Evolutionary conservation across 805 yeast genomes (phyloP), one percentile per base, ranked within the genome.

Genomic region (Candida montana): DNA sequence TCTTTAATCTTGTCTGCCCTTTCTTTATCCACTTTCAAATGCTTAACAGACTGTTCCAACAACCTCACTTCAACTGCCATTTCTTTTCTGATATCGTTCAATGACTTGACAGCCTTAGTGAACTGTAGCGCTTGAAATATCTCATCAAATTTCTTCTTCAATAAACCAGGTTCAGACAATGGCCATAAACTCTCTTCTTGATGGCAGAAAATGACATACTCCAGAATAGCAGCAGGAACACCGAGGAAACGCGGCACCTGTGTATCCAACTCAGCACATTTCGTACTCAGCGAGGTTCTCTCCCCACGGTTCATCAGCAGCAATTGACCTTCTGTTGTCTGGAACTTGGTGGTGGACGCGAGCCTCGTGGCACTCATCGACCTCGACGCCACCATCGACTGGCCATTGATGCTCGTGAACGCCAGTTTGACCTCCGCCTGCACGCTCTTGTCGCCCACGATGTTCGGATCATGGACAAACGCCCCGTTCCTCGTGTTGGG

Each of bases 171-270:
- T 61, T 93, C 99, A 51, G 90, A 77, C 36, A 93, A 68, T 2
- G 99, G 99, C 99, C 99, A 93, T 23, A 88, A 63, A 52, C 91
- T 81, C 46, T 93, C 99, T 55, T 93, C 99, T 60, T 93, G 99
- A 57, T 93, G 99, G 56, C 99, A 91, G 63, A 93, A 93, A 2
- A 91, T 81, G 32, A 93, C 99, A 58, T 88, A 87, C 50, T 91
- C 96, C 39, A 93, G 64, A 41, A 93, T 78, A 0, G 98, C 85
- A 44, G 78, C 77, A 0, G 96, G 84, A 1, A 90, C 95, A 6
- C 99, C 99, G 42, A 93, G 68, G 48, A 79, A 81, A 19, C 73
- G 69, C 2, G 98, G 97, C 30, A 93, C 81, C 41, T 83, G 83
- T 5, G 72, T 63, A 55, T 93, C 96, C 37, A 93, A 69, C 47